Evolutionary conservation across 768 basidiomycete genomes (phyloP), one percentile per base, ranked within the genome.

Genomic region (Lentinula detonsa): DNA sequence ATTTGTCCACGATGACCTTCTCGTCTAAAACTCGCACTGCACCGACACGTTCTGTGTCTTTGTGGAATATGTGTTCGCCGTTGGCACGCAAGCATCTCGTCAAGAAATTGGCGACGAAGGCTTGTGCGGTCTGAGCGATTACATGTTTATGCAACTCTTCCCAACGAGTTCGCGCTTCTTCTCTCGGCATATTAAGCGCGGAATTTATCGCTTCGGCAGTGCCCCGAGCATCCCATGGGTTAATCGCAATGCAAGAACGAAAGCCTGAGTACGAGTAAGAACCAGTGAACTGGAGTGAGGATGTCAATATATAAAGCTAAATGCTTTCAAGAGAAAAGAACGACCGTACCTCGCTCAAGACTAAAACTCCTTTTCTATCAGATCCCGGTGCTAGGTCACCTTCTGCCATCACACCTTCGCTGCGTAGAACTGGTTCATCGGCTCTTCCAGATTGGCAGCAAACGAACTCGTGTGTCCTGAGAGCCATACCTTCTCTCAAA

Each of bases 261-360:
- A 95, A 95, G 13, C 93, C 92, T 51, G 86, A 88, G 68, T 91
- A 93, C 65, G 85, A 88, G 69, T 94, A 94, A 5, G 86, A 86
- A 10, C 93, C 93, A 0, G 93, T 90, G 70, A 95, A 95, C 85
- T 91, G n/a, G n/a, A 23, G 37, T 9, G 61, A 61, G 42, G 55
- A 53, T 21, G 16, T 3, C 21, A n/a, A 46, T 31, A n/a, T 34
- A 1, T 23, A 34, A 5, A 6, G 34, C 18, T 35, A 0, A 35
- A 6, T 7, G 43, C 13, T 15, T 39, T 13, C 11, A 28, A 28
- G 40, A 55, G 53, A 7, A 37, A 18, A 51, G 7, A 35, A 39
- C 28, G 45, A 21, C 72, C 80, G 6, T 50, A 88, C 88, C 78
- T 93, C 91, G 68, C 89, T 91, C 62, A 93, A 70, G 63, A 94